Evolutionary conservation across 108 stramenopile species (phyloP).

Genomic region (Hondaea fermentalgiana): DNA sequence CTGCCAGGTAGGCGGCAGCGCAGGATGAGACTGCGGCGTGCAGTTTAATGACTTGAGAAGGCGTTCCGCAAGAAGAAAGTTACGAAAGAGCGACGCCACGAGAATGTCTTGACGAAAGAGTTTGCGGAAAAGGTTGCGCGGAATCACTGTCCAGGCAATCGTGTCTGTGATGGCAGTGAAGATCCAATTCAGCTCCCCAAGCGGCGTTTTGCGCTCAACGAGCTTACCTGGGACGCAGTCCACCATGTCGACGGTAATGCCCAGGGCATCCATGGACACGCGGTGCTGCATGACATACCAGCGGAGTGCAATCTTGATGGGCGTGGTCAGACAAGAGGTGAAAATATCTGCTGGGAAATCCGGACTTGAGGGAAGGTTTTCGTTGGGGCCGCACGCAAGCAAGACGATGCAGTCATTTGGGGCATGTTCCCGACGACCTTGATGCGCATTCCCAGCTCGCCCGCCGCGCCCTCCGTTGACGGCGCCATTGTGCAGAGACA

Average conservation of each 20-base stretch:
- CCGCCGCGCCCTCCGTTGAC: background rate
- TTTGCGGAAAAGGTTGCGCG: conserved; percentile 81
- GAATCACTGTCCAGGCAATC: conserved; percentile 97
- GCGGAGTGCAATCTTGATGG: conserved; percentile 86
- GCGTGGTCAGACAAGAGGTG: conserved; percentile 94
- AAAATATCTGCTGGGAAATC: conserved; percentile 94
- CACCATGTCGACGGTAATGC: conserved; percentile 59
- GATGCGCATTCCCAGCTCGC: background rate
- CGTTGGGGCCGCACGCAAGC: conserved; percentile 76
- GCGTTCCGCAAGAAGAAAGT: conserved; percentile 95
- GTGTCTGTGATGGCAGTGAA: conserved; percentile 98
- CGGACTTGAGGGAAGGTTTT: conserved; percentile 85
- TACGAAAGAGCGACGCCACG: conserved; percentile 89
- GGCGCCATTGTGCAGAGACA: too few species aligned
- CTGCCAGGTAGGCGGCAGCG: conserved; percentile 72
- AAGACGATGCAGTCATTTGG: conserved; percentile 78
- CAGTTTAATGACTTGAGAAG: conserved; percentile 76
- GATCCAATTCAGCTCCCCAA: conserved; percentile 95
- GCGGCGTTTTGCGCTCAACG: conserved; percentile 71
- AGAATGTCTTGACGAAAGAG: conserved; percentile 94
- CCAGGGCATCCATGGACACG: conserved; percentile 39
- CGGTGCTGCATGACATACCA: conserved; percentile 79
- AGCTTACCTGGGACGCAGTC: conserved; percentile 83
- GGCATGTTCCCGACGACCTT: background rate
- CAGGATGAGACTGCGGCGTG: conserved; percentile 78